Evolutionary conservation across 805 yeast genomes (phyloP).

Genomic region (Brettanomyces bruxellensis): DNA sequence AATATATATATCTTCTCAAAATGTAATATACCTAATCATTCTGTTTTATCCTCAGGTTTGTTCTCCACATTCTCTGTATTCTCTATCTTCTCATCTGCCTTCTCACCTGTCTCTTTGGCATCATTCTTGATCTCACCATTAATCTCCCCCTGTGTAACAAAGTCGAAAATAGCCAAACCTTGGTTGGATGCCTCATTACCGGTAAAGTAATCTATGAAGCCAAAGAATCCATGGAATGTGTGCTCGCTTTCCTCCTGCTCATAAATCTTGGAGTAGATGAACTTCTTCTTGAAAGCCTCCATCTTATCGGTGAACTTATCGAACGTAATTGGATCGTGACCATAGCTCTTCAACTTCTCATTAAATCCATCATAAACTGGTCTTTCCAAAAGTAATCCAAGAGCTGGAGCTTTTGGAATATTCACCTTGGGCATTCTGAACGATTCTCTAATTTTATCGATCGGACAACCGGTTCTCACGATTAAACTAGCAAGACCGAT

Average conservation of each 20-base stretch:
- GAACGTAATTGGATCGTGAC: constrained; percentile 70
- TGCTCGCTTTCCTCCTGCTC: constrained; percentile 84
- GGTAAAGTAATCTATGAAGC: constrained; percentile 76
- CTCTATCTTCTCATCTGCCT: background rate
- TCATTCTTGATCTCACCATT: background rate
- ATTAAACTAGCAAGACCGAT: constrained; percentile 87
- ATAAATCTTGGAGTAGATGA: constrained; percentile 87
- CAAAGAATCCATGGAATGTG: constrained; percentile 83
- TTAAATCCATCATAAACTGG: constrained; percentile 90
- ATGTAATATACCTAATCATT: too few species aligned
- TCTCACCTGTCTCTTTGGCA: background rate
- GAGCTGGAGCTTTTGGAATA: constrained; percentile 96
- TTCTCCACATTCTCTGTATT: too few species aligned
- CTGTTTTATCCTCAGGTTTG: too few species aligned
- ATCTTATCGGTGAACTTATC: constrained; percentile 57
- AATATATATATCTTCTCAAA: too few species aligned
- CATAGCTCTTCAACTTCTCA: constrained; percentile 57
- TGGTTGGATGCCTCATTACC: constrained; percentile 32
- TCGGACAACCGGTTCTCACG: constrained; percentile 80
- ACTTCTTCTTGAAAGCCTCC: constrained; percentile 78
- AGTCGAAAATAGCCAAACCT: constrained; percentile 56
- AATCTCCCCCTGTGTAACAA: constrained; percentile 23
- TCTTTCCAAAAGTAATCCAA: constrained; percentile 81
- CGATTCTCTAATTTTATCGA: constrained; percentile 65
- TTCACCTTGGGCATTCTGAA: constrained; percentile 69